Evolutionary conservation across 1,139 yeast genomes (phyloP), one percentile per base, ranked within the genome.

Genomic region (Hansenula anomala): DNA sequence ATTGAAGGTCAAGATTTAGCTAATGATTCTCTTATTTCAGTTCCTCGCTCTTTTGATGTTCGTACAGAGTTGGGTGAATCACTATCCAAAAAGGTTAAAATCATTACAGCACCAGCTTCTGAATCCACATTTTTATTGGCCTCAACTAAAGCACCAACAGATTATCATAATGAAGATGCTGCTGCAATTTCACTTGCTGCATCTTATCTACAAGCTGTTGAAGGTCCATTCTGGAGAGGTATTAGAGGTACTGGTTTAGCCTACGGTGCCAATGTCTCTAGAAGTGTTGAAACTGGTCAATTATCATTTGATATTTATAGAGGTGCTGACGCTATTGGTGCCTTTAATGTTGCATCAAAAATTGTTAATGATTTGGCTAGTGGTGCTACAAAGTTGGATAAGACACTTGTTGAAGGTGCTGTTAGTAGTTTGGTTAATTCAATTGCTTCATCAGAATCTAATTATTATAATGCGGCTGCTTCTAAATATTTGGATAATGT

Each of bases 201-300:
- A 11, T 90, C 85, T 42, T 85, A 81, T 54, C 67, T 94, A 44
- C 83, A 82, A 49, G 85, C 90, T 23, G 88, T 88, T 19, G 99
- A 94, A 61, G 99, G 99, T 1, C 97, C 98, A 28, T 82, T 92
- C 49, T 92, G 98, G 97, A 76, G 89, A 55, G 96, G 94, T 36
- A 86, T 94, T 30, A 77, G 99, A 62, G 99, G 99, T 29, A 76
- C 90, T 2, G 99, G 99, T 2, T 69, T 88, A 39, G 97, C 97
- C 0, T 94, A 94, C 60, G 97, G 97, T 25, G 94, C 92, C 1
- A 70, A 66, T 40, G 69, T 88, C 46, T 59, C 69, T 24, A 68
- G 78, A 38, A 72, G 73, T 48, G 56, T 77, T 15, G 96, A 89
- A 49, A 66, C 77, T 27, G 95, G 95, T 3, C 75, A 71, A 37